Percentiles rank a stretch among this genome's conserved stretches.
Conservation (phyloP, 192 early-diverging fungal species). For the Podila epigama region DNA sequence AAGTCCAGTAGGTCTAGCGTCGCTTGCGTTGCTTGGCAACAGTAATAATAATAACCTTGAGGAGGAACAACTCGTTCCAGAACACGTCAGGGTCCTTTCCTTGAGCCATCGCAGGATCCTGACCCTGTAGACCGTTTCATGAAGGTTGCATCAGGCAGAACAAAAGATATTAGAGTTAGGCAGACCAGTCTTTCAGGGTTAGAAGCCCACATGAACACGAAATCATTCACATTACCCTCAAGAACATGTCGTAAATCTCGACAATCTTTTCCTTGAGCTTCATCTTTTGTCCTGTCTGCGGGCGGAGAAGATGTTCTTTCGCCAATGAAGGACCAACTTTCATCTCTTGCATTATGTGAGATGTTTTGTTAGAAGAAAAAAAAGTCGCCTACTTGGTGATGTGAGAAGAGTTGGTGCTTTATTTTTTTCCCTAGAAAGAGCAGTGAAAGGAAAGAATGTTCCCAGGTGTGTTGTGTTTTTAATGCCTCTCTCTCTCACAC, state of each 20-base stretch:
- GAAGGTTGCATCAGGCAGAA: background rate
- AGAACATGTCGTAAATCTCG: constrained; percentile 54
- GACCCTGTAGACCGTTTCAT: constrained; percentile 36
- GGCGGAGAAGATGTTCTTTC: constrained; percentile 35
- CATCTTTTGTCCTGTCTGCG: constrained; percentile 38
- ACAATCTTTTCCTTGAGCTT: constrained; percentile 65
- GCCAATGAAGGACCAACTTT: constrained; percentile 22
- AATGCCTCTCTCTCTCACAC: no score
- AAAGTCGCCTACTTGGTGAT: no score
- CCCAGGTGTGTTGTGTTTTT: no score
- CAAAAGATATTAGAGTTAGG: background rate
- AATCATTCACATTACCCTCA: no score
- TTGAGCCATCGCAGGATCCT: constrained; percentile 48
- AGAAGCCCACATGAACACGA: background rate
- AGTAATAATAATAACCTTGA: constrained; percentile 26
- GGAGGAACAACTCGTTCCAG: constrained; percentile 55
- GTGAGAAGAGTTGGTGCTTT: no score
- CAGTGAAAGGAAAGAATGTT: no score
- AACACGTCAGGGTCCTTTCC: constrained; percentile 50
- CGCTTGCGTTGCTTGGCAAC: background rate
- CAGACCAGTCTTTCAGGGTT: background rate
- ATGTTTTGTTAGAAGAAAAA: no score
- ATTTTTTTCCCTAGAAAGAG: no score
- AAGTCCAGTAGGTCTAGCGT: background rate
- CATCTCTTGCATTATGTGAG: constrained; percentile 44